These are phyloP conservation scores for Gloeophyllum trabeum DNA, from an alignment of 768 basidiomycete species.

Conservation along the genomic window DNA sequence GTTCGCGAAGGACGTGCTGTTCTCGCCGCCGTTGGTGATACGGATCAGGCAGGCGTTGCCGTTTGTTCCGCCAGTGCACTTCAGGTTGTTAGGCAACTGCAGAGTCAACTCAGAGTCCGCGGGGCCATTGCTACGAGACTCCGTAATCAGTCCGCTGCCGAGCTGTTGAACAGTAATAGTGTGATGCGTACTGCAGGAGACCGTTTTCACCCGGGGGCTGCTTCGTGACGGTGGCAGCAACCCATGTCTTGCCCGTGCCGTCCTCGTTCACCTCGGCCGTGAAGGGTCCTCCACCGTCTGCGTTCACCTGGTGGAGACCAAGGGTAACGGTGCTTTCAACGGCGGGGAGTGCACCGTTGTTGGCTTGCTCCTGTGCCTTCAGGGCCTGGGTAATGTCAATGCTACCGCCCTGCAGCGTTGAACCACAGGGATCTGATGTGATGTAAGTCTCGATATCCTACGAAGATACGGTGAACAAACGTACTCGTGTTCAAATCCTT, in stretches of 20 bases:
- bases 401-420: conserved; percentile 14
- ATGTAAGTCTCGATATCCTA: too few species aligned
- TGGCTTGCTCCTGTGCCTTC: conserved; percentile 7
- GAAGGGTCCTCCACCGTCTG: conserved; percentile 19
- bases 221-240: conserved; percentile 10
- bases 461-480: too few species aligned
- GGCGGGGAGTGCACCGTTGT: conserved; percentile 11
- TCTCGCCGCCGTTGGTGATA: conserved; percentile 8
- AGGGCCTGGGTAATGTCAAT: conserved; percentile 13
- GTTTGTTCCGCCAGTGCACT: conserved; percentile 10
- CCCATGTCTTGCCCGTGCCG: conserved; percentile 15
- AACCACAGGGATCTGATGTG: conserved; percentile 13
- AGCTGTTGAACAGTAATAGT: background rate
- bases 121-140: conserved; percentile 9
- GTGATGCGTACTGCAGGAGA: conserved; percentile 7
- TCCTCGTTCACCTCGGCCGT: conserved; percentile 16
- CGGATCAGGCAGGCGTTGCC: conserved; percentile 11
- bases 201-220: conserved; percentile 16
- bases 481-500: too few species aligned
- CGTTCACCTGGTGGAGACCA: conserved; percentile 18
- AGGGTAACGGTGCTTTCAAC: conserved; percentile 14
- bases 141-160: background rate
- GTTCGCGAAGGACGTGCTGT: conserved; percentile 11
- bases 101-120: conserved; percentile 10
- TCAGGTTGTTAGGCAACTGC: conserved; percentile 4